A percentile compares a stretch with the other conserved stretches of the same genome.
Evolutionary conservation across 2,329 filamentous ascomycete species (phyloP).

Genomic region (Ceratocystiopsis minuta): DNA sequence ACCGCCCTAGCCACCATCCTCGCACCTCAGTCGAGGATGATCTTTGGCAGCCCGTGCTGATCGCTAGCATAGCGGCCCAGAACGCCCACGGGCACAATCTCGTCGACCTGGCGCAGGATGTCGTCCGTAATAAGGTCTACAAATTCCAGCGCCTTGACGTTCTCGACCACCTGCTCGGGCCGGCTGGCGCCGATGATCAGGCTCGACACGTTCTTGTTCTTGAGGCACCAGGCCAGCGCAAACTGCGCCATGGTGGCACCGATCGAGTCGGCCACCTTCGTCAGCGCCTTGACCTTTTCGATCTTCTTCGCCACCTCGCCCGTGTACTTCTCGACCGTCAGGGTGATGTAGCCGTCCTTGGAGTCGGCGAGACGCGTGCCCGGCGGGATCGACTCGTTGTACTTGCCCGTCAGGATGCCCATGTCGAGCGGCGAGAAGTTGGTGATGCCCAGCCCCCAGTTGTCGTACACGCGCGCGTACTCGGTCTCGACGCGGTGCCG

Average conservation of each 20-base stretch:
- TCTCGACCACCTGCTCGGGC: constrained; percentile 33
- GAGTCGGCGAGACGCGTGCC: constrained; percentile 41
- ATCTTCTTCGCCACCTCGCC: constrained; percentile 26
- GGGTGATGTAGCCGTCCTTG: constrained; percentile 33
- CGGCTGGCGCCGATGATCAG: constrained; percentile 35
- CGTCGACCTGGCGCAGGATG: constrained; percentile 32
- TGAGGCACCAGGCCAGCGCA: constrained; percentile 34
- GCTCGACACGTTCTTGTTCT: constrained; percentile 33
- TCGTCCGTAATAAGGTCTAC: constrained; percentile 30
- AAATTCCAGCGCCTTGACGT: constrained; percentile 27
- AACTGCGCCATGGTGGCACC: constrained; percentile 33
- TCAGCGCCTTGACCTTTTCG: constrained; percentile 1
- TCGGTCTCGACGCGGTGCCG: constrained; percentile 42
- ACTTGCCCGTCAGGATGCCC: constrained; percentile 43
- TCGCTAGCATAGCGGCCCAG: no score
- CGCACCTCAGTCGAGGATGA: no score
- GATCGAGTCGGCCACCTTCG: constrained; percentile 36
- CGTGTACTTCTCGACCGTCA: constrained; percentile 19
- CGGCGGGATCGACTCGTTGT: constrained; percentile 23
- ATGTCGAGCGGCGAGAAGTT: constrained; percentile 35
- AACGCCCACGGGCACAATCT: no score
- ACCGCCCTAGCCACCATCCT: no score
- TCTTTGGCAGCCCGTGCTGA: no score
- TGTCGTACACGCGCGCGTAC: constrained; percentile 36
- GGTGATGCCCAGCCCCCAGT: constrained; percentile 37